A percentile compares a stretch with the other conserved stretches of the same genome.
Conservation (phyloP, 768 basidiomycete genomes). For the Cantharellus anzutake region DNA sequence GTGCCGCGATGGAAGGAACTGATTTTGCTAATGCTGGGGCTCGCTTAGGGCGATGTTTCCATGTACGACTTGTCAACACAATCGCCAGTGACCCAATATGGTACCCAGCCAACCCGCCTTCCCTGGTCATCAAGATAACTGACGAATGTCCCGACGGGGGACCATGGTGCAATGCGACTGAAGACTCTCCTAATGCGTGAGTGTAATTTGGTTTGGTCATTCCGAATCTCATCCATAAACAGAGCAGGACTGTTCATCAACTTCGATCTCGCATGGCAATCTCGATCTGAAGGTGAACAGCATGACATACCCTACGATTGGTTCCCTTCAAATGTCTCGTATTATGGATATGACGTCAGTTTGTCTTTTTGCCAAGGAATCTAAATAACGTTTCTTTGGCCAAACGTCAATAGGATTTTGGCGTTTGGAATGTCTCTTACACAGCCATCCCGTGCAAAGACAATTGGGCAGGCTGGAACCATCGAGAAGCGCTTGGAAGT, state of each 20-base stretch:
- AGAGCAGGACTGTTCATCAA: conserved; percentile 57
- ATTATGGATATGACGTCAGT: conserved; percentile 30
- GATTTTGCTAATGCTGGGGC: background rate
- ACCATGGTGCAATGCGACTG: conserved; percentile 54
- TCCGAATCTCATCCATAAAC: background rate
- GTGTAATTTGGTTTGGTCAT: conserved; percentile 11
- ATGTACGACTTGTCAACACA: conserved; percentile 51
- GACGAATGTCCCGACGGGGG: conserved; percentile 57
- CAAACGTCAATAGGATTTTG: conserved; percentile 43
- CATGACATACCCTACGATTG: conserved; percentile 45
- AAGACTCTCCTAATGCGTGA: conserved; percentile 40
- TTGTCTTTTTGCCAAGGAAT: background rate
- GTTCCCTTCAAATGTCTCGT: conserved; percentile 48
- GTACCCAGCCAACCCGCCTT: conserved; percentile 23
- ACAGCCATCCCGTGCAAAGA: conserved; percentile 39
- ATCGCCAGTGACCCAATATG: conserved; percentile 50
- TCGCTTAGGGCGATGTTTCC: conserved; percentile 48
- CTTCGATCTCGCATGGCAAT: conserved; percentile 70
- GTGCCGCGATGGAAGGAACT: background rate
- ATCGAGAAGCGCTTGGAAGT: conserved; percentile 47
- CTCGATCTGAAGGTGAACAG: conserved; percentile 13
- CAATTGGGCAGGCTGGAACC: conserved; percentile 40
- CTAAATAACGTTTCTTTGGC: background rate
- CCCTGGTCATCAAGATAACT: conserved; percentile 41
- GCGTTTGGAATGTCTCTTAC: conserved; percentile 71